Base-by-base conservation (phyloP, 176 grass and related monocot species). In the Pharus latifolius region DNA sequence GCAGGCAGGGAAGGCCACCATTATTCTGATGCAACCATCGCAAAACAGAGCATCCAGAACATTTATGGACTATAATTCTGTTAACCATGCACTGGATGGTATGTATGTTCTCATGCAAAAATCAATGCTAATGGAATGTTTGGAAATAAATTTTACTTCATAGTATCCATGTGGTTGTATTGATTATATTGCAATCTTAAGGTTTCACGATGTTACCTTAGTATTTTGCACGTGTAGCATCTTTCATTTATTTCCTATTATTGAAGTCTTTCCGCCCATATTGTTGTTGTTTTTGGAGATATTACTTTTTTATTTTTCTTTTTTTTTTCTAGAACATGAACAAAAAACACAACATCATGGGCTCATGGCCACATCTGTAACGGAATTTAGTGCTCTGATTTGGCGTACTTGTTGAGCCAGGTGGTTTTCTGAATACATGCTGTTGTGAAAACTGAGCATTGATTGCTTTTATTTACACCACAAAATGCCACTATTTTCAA, bases 51-150 rank as follows among this genome's bases (percentile, higher is more conserved):
- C 49, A 1, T 75, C 82, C 1, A 91, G 92, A 56, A 96, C 88
- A 47, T 96, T 96, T 50, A 85, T 96, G 87, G 88, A 85, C 48
- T 96, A 74, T 46, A 60, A 66, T 86, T 85, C 92, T 20, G 67
- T 96, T 43, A 90, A 78, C 65, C 88, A 91, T 11, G 82, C 88
- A 12, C 70, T 96, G 56, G 91, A 96, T 67, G 92, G 92, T 91
- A 56, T 43, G 49, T 17, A 5, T 72, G 69, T 34, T 64, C 48
- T 50, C 40, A 0, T 43, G 25, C 15, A 49, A 69, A 7, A 52
- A 68, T 38, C 35, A 38, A 50, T 59, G 40, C 24, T 50, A 65
- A 38, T 66, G 42, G 41, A 73, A 2, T 67, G n/a, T 41, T 3
- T 74, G 13, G 1, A 23, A 30, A n/a, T 38, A 40, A 12, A 1